Conservation (phyloP, 1,139 yeast species). For the Magnusiomyces suaveolens region DNA sequence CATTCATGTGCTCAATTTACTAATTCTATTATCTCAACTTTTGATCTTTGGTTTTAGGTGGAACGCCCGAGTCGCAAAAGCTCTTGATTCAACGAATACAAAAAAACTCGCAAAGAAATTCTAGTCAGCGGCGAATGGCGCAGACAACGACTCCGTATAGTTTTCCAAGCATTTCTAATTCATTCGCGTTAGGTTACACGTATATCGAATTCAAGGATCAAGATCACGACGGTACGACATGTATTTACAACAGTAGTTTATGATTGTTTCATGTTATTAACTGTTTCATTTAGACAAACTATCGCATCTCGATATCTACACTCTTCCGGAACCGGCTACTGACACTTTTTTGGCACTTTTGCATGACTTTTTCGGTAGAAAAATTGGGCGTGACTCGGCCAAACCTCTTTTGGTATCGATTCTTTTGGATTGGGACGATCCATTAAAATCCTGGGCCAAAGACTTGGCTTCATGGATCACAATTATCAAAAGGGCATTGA, state of each 20-base stretch:
- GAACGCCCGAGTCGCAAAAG: constrained; percentile 16
- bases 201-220: constrained; percentile 29
- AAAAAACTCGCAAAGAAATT: constrained; percentile 6
- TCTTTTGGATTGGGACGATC: constrained; percentile 22
- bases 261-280: constrained; percentile 1
- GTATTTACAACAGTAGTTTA: not conserved
- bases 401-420: constrained; percentile 17
- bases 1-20: constrained; percentile 5
- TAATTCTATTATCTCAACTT: constrained; percentile 10
- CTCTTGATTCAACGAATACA: constrained; percentile 16
- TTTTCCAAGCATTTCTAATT: constrained; percentile 24
- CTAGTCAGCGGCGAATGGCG: not conserved
- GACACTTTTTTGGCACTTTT: constrained; percentile 9
- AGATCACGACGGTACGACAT: constrained; percentile 26
- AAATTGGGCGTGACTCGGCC: constrained; percentile 3
- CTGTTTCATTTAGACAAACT: constrained; percentile 14
- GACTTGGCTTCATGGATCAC: constrained; percentile 21
- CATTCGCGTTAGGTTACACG: constrained; percentile 32
- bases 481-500: constrained; percentile 12
- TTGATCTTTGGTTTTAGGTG: constrained; percentile 14
- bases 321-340: constrained; percentile 17
- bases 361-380: constrained; percentile 11
- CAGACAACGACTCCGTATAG: constrained; percentile 6
- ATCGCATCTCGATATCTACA: constrained; percentile 30
- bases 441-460: constrained; percentile 18